Conservation (phyloP, 2,329 filamentous ascomycete genomes). For the Cadophora malorum region DNA sequence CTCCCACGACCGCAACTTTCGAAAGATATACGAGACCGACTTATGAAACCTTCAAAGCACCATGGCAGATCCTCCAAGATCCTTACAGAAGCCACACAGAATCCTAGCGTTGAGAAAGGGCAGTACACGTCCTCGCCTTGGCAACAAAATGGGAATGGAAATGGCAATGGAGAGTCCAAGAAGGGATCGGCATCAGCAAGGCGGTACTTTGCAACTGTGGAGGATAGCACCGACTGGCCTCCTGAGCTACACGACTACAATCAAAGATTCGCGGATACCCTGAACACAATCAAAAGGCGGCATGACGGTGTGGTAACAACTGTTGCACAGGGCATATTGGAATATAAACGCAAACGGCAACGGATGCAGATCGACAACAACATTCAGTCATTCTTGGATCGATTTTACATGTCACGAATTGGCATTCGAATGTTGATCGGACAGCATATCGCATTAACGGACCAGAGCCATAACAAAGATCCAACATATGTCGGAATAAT, state of each 20-base stretch:
- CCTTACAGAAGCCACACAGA: conserved; percentile 83
- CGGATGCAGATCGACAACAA: conserved; percentile 98
- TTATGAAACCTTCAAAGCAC: conserved; percentile 69
- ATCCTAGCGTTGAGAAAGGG: conserved; percentile 85
- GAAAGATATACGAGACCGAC: conserved; percentile 76
- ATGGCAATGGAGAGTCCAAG: conserved; percentile 56
- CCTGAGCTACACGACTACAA: conserved; percentile 96
- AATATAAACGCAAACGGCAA: conserved; percentile 96
- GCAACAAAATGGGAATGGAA: conserved; percentile 49
- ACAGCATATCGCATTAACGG: conserved; percentile 95
- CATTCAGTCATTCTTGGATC: conserved; percentile 96
- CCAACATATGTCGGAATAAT: conserved; percentile 98
- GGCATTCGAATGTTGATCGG: conserved; percentile 99
- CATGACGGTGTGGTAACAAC: conserved; percentile 98
- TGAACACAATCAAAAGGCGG: conserved; percentile 93
- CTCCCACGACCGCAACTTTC: conserved; percentile 79
- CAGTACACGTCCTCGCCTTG: conserved; percentile 72
- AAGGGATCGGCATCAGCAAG: conserved; percentile 59
- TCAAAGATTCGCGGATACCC: conserved; percentile 82
- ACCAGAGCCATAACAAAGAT: conserved; percentile 87
- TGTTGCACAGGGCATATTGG: conserved; percentile 95
- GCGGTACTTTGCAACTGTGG: conserved; percentile 90
- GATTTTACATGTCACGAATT: conserved; percentile 99
- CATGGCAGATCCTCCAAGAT: conserved; percentile 66
- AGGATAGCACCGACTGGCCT: conserved; percentile 89